These are phyloP conservation scores for Carex scoparia DNA, from an alignment of 176 grass and related monocot species.

Conservation along the genomic window DNA sequence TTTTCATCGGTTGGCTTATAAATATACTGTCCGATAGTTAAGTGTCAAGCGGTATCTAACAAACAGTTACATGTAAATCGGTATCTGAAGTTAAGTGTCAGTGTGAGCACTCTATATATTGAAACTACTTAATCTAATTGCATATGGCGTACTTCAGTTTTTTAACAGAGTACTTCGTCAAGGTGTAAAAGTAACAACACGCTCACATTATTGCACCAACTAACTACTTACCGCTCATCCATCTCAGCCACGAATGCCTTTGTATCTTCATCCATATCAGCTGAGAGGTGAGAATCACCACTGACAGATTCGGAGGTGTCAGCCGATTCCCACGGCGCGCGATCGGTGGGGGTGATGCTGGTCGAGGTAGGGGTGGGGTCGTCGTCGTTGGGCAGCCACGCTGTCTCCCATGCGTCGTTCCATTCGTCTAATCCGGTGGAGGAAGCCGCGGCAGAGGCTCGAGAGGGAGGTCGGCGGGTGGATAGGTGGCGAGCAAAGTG, in stretches of 20 bases:
- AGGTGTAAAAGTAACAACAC: neutral
- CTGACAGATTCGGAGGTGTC: neutral
- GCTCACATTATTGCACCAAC: neutral
- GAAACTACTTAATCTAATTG: neutral
- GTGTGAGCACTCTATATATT: neutral
- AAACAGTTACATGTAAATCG: neutral
- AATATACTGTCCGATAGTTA: neutral
- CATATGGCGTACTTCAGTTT: neutral
- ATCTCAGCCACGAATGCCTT: slow-evolving; percentile 91
- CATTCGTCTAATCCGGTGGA: slow-evolving; percentile 67
- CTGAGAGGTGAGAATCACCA: slow-evolving; percentile 20
- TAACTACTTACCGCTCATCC: slow-evolving; percentile 64
- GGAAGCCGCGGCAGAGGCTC: neutral
- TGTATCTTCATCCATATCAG: slow-evolving; percentile 70
- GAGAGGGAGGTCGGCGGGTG: neutral
- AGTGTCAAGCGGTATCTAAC: neutral
- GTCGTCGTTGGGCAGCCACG: slow-evolving; percentile 81
- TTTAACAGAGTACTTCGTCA: neutral
- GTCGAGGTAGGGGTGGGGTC: slow-evolving; percentile 36
- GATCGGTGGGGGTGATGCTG: slow-evolving; percentile 25
- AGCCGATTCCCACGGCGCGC: slow-evolving; percentile 60
- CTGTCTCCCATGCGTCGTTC: slow-evolving; percentile 97
- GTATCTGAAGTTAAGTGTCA: too few species aligned
- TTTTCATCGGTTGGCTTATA: neutral
- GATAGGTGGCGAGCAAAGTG: slow-evolving; percentile 5